These are phyloP conservation scores for Zymoseptoria brevis DNA, from an alignment of 2,329 filamentous ascomycete species.

Conservation along the genomic window DNA sequence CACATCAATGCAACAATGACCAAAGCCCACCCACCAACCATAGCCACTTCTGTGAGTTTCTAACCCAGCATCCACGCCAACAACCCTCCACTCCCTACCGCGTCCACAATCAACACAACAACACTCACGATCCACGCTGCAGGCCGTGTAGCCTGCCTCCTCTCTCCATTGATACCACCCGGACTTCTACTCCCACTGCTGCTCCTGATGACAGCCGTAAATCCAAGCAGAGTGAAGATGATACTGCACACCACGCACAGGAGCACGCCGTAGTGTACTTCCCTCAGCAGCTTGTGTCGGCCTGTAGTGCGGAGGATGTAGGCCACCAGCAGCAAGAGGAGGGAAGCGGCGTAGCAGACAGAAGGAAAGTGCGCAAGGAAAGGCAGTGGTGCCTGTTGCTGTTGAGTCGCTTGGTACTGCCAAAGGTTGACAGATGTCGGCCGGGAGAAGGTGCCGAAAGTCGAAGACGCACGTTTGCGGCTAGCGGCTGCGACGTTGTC, in stretches of 20 bases:
- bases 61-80: slow-evolving; percentile 42
- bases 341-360: slow-evolving; percentile 51
- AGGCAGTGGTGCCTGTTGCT: neutral
- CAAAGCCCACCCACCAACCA: neutral
- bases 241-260: slow-evolving; percentile 61
- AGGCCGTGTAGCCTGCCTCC: slow-evolving; percentile 27
- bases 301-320: slow-evolving; percentile 60
- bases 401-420: neutral
- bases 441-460: slow-evolving; percentile 14
- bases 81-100: slow-evolving; percentile 45
- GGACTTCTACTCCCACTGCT: slow-evolving; percentile 33
- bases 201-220: slow-evolving; percentile 48
- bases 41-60: neutral
- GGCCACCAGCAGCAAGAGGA: slow-evolving; percentile 57
- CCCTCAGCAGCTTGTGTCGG: slow-evolving; percentile 56
- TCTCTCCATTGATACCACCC: neutral
- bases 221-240: slow-evolving; percentile 53
- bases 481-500: neutral
- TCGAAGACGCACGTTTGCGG: slow-evolving; percentile 2
- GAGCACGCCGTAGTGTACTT: slow-evolving; percentile 66
- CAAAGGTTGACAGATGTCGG: neutral
- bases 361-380: slow-evolving; percentile 30
- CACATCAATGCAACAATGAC: neutral
- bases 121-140: slow-evolving; percentile 40
- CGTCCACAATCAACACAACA: slow-evolving; percentile 39